Evolutionary conservation across 1,139 yeast genomes (phyloP).

Genomic region (Arxiozyma slooffiae): DNA sequence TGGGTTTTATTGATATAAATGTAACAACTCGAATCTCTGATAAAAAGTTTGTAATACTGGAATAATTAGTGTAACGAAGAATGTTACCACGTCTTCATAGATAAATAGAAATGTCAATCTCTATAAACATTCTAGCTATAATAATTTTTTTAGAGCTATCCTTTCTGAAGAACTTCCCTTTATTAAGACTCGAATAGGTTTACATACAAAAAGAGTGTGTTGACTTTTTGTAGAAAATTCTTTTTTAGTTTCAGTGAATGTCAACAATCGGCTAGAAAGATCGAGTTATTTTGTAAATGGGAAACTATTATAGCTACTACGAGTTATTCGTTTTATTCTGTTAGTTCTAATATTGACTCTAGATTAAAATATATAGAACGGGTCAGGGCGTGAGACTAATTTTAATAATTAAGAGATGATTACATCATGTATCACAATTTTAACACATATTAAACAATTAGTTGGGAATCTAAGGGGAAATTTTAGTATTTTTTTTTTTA

Average conservation of each 20-base stretch:
- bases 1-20: constrained; percentile 53
- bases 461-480: constrained; percentile 42
- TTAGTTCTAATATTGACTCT: constrained; percentile 50
- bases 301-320: constrained; percentile 51
- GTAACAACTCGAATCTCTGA: constrained; percentile 8
- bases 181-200: constrained; percentile 18
- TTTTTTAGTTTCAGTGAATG: constrained; percentile 58
- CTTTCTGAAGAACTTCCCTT: constrained; percentile 42
- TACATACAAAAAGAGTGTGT: constrained; percentile 35
- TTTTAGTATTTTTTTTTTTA: constrained; percentile 40
- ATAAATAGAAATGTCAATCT: constrained; percentile 12
- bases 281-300: constrained; percentile 58
- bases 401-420: constrained; percentile 31
- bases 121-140: constrained; percentile 37
- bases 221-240: constrained; percentile 49
- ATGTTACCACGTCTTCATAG: constrained; percentile 1
- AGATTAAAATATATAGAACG: constrained; percentile 51
- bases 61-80: constrained; percentile 4
- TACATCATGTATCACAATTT: constrained; percentile 32
- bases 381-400: constrained; percentile 39
- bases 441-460: constrained; percentile 41
- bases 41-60: neutral
- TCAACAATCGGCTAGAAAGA: constrained; percentile 57
- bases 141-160: constrained; percentile 65
- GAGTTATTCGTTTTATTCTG: constrained; percentile 45